Percentiles rank a stretch among this genome's conserved stretches.
Evolutionary conservation across 768 basidiomycete species (phyloP).

Genomic region (Dacryopinax primogenitus): DNA sequence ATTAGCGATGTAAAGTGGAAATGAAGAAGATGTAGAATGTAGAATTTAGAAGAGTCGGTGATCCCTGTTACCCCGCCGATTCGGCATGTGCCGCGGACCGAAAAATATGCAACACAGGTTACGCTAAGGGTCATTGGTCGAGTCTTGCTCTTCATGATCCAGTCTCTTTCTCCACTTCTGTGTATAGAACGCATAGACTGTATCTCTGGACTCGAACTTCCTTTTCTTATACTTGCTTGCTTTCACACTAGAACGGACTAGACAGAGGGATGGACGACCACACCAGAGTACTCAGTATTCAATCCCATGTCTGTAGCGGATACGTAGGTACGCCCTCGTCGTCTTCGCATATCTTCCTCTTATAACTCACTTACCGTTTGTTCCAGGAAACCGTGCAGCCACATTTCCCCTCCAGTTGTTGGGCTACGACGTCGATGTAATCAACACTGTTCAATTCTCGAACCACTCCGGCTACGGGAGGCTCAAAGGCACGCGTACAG

Average conservation of each 20-base stretch:
- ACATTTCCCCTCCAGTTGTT: slow-evolving; percentile 46
- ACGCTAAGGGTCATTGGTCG: too few species aligned
- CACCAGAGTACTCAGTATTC: slow-evolving; percentile 69
- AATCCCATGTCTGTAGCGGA: slow-evolving; percentile 86
- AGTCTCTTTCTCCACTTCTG: too few species aligned
- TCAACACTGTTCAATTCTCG: slow-evolving; percentile 89
- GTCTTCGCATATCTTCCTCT: slow-evolving; percentile 48
- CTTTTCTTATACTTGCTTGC: not conserved
- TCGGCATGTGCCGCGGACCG: too few species aligned
- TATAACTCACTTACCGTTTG: slow-evolving; percentile 38
- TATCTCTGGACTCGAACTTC: slow-evolving; percentile 5
- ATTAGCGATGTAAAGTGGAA: too few species aligned
- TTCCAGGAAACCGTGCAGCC: slow-evolving; percentile 41
- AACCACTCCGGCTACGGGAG: slow-evolving; percentile 88
- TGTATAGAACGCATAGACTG: not conserved
- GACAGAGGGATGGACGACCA: slow-evolving; percentile 1
- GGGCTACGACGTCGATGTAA: slow-evolving; percentile 92
- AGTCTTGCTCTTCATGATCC: too few species aligned
- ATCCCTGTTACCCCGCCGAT: too few species aligned
- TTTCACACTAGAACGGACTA: not conserved
- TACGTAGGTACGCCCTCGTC: slow-evolving; percentile 53
- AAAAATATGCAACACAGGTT: too few species aligned
- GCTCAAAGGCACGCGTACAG: slow-evolving; percentile 66
- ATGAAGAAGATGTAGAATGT: too few species aligned
- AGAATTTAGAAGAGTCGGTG: too few species aligned